phyloP scores from a whole-genome alignment of 2,329 filamentous ascomycete species.

The Corinectria fuckeliana region DNA sequence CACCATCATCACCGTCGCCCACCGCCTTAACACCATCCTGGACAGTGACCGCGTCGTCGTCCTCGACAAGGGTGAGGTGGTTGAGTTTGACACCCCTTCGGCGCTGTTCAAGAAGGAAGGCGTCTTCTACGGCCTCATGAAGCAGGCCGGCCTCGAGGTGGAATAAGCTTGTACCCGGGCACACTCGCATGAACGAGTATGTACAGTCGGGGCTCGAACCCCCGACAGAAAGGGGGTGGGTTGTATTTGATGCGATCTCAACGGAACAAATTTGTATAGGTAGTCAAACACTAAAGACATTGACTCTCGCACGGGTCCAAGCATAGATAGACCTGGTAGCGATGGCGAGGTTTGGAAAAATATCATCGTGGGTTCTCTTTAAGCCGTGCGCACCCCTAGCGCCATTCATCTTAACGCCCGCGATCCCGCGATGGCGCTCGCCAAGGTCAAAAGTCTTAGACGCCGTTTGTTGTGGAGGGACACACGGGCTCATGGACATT shows the following conservation, averaged over 20 bases:
- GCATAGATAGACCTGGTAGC: background rate
- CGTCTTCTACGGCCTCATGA: slow-evolving; percentile 88
- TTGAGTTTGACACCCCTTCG: slow-evolving; percentile 88
- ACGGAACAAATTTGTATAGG: slow-evolving; percentile 16
- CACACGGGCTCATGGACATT: no score
- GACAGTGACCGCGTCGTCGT: slow-evolving; percentile 90
- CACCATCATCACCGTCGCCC: slow-evolving; percentile 97
- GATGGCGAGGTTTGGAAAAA: background rate
- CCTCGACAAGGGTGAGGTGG: slow-evolving; percentile 86
- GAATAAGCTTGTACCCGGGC: slow-evolving; percentile 40
- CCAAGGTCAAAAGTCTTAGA: background rate
- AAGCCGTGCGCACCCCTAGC: background rate
- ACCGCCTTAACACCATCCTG: slow-evolving; percentile 97
- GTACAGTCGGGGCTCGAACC: background rate
- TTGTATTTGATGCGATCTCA: background rate
- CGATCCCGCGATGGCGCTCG: background rate
- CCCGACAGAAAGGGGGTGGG: background rate
- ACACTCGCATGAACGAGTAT: background rate
- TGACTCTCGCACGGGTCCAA: background rate
- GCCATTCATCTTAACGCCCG: background rate
- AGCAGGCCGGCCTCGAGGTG: slow-evolving; percentile 79
- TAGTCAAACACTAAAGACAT: slow-evolving; percentile 1
- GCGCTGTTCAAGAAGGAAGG: slow-evolving; percentile 77
- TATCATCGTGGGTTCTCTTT: background rate
- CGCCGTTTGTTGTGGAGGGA: background rate